Conservation (phyloP, 805 yeast species). For the Komagataella kurtzmanii region DNA sequence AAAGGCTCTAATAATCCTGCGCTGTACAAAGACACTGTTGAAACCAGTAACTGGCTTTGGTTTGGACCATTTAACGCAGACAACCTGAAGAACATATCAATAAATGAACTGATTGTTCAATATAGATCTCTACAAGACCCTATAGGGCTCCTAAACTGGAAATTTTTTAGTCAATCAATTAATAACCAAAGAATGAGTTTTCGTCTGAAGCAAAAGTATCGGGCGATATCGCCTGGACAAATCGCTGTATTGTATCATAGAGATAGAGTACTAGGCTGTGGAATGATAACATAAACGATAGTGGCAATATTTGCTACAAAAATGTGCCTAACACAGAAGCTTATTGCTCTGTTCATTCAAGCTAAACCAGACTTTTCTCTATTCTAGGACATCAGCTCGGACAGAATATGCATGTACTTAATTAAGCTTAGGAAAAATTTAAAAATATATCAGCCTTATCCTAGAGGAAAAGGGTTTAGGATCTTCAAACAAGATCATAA, state of each 20-base stretch:
- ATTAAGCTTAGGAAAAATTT: too few species aligned
- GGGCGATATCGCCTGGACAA: conserved; percentile 90
- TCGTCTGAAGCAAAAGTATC: conserved; percentile 26
- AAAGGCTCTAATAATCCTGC: conserved; percentile 48
- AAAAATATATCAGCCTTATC: too few species aligned
- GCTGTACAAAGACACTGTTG: conserved; percentile 32
- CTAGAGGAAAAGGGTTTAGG: too few species aligned
- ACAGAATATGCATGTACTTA: too few species aligned
- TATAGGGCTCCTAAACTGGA: conserved; percentile 17
- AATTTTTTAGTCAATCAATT: conserved; percentile 4
- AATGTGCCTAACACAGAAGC: too few species aligned
- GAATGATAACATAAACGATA: conserved; percentile 16
- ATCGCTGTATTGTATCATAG: conserved; percentile 59
- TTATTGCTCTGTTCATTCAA: too few species aligned
- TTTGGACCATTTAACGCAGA: conserved; percentile 11
- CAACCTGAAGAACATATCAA: conserved; percentile 1
- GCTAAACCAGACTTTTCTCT: too few species aligned
- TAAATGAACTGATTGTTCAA: conserved; percentile 34
- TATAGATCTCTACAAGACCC: conserved; percentile 66
- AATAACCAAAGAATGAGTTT: conserved; percentile 16
- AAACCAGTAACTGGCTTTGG: conserved; percentile 38
- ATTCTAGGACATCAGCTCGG: too few species aligned
- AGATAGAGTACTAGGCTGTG: conserved; percentile 58
- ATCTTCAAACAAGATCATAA: too few species aligned
- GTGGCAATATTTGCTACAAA: too few species aligned